phyloP scores from a whole-genome alignment of 2,329 filamentous ascomycete genomes.

The Cordyceps fumosorosea region DNA sequence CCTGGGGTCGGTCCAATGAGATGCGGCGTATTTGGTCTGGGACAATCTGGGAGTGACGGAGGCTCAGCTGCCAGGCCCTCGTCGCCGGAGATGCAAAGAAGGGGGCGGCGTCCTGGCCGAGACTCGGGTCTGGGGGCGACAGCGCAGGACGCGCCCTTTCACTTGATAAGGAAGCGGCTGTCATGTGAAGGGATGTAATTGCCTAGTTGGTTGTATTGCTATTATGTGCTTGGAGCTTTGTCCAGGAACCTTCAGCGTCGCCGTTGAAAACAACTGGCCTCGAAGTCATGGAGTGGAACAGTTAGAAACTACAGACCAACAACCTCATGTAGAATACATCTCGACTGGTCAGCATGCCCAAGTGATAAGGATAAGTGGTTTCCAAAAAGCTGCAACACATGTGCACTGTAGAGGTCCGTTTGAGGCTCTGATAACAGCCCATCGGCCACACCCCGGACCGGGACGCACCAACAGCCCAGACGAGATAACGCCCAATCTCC shows the following conservation, averaged over 20 bases:
- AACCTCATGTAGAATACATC: not conserved
- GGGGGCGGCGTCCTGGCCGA: not conserved
- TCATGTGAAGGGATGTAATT: not conserved
- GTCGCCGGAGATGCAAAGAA: not conserved
- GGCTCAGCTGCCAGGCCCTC: not conserved
- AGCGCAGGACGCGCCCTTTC: not conserved
- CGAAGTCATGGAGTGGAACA: too few species aligned
- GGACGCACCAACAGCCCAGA: not conserved
- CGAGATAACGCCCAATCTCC: not conserved
- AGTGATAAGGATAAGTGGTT: not conserved
- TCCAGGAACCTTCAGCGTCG: too few species aligned
- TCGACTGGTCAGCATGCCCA: not conserved
- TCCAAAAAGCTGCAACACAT: not conserved
- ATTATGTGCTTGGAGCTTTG: too few species aligned
- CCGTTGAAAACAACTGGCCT: too few species aligned
- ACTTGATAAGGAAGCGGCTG: not conserved
- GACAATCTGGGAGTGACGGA: not conserved
- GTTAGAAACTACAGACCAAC: not conserved
- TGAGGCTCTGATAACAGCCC: not conserved
- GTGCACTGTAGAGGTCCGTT: not conserved
- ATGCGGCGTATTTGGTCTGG: not conserved
- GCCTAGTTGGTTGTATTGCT: not conserved
- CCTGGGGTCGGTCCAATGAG: slow-evolving; percentile 1
- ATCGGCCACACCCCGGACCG: not conserved
- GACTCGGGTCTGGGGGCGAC: not conserved